These are phyloP conservation scores for Hibiscus tridactylites DNA, from an alignment of 345 rosid species.

Conservation along the genomic window DNA sequence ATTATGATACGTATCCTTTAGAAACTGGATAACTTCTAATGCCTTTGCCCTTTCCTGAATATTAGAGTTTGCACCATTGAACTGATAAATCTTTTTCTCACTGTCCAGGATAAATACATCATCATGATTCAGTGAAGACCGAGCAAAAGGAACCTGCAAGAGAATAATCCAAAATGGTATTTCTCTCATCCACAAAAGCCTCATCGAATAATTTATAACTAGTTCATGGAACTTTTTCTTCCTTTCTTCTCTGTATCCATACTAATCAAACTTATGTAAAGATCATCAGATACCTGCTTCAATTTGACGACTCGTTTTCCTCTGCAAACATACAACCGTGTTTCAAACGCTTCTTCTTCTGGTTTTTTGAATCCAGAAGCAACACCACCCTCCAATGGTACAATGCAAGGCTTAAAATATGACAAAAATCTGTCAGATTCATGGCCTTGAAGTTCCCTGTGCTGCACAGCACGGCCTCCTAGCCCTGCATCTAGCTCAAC, in stretches of 20 bases:
- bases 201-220: not conserved
- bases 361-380: constrained; percentile 83
- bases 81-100: constrained; percentile 79
- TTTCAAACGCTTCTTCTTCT: constrained; percentile 88
- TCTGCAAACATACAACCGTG: constrained; percentile 73
- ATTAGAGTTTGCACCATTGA: constrained; percentile 95
- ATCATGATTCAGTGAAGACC: constrained; percentile 94
- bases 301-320: constrained; percentile 84
- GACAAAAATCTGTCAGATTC: constrained; percentile 97
- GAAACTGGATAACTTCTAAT: constrained; percentile 44
- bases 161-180: constrained; percentile 20
- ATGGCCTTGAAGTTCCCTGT: constrained; percentile 95
- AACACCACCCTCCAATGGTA: constrained; percentile 96
- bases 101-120: constrained; percentile 96
- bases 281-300: constrained; percentile 67
- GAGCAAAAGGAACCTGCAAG: constrained; percentile 85
- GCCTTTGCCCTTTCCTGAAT: constrained; percentile 99
- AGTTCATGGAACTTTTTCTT: not conserved
- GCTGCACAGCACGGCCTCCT: constrained; percentile 98
- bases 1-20: constrained; percentile 63
- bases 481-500: constrained; percentile 92
- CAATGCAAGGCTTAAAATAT: constrained; percentile 90
- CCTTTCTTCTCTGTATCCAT: not conserved
- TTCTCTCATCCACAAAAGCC: constrained; percentile 11
- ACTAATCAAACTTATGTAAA: constrained; percentile 1